Evolutionary conservation across 2,329 filamentous ascomycete genomes (phyloP).

Genomic region (Huntiella omanensis): DNA sequence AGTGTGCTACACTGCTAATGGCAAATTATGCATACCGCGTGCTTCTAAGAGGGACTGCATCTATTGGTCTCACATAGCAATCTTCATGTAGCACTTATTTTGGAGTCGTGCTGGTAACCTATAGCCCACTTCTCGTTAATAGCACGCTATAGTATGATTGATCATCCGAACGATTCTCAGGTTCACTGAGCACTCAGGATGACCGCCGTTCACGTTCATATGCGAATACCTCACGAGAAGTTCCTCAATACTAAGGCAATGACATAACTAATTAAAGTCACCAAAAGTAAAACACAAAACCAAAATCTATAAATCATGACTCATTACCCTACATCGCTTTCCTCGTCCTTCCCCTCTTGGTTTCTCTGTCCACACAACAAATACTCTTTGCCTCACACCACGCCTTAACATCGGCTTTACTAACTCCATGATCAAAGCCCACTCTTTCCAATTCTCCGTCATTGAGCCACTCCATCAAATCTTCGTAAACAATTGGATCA

Average conservation of each 20-base stretch:
- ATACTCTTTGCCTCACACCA: constrained; percentile 84
- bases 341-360: constrained; percentile 30
- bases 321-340: constrained; percentile 23
- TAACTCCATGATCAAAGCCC: constrained; percentile 47
- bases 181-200: too few relatives aligned
- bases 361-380: constrained; percentile 59
- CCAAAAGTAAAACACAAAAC: background rate
- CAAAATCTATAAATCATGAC: background rate
- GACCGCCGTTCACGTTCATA: too few relatives aligned
- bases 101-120: too few relatives aligned
- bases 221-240: too few relatives aligned
- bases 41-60: too few relatives aligned
- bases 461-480: constrained; percentile 70
- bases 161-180: too few relatives aligned
- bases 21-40: too few relatives aligned
- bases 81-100: too few relatives aligned
- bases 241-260: background rate
- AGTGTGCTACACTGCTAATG: too few relatives aligned
- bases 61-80: too few relatives aligned
- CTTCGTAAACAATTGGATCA: constrained; percentile 76
- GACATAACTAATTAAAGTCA: background rate
- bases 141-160: too few relatives aligned
- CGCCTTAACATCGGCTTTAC: constrained; percentile 49
- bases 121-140: too few relatives aligned
- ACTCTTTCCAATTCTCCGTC: constrained; percentile 42